Conservation (phyloP, 331 rosid species). For the Pyracantha coccinea region DNA sequence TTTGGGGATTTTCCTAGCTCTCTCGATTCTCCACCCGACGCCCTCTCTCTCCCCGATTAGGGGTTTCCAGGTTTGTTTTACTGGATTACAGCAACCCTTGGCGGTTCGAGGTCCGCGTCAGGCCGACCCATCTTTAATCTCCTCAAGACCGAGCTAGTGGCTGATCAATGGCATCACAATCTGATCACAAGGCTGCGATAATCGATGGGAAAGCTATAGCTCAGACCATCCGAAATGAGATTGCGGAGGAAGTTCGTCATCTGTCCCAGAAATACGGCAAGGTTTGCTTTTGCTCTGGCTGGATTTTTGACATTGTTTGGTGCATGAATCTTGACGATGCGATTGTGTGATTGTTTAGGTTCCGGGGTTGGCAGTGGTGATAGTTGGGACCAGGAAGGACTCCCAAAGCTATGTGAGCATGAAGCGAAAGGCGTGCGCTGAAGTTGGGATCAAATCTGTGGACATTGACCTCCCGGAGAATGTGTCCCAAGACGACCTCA, state of each 20-base stretch:
- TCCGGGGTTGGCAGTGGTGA: slow-evolving; percentile 91
- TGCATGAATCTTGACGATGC: not conserved
- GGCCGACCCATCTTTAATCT: too few species aligned
- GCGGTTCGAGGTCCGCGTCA: not conserved
- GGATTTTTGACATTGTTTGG: not conserved
- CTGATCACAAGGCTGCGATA: slow-evolving; percentile 56
- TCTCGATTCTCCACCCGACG: too few species aligned
- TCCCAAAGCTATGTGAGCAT: slow-evolving; percentile 73
- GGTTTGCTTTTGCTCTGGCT: slow-evolving; percentile 30
- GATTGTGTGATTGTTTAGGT: slow-evolving; percentile 31
- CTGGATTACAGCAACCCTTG: not conserved
- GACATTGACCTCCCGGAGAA: slow-evolving; percentile 74
- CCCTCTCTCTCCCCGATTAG: too few species aligned
- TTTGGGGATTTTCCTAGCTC: too few species aligned
- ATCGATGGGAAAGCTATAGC: slow-evolving; percentile 83
- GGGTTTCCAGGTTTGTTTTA: too few species aligned
- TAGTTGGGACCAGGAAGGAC: slow-evolving; percentile 75
- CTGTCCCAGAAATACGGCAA: slow-evolving; percentile 69
- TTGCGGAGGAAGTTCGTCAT: slow-evolving; percentile 45
- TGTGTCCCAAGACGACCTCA: slow-evolving; percentile 50
- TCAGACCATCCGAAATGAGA: slow-evolving; percentile 65
- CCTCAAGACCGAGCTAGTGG: not conserved
- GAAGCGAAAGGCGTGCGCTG: slow-evolving; percentile 89
- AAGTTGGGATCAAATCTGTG: slow-evolving; percentile 71
- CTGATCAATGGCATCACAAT: slow-evolving; percentile 25